Conservation (phyloP, 345 rosid genomes). For the Arabidopsis thaliana region TAIR10.1 NC_003071.7:13546501-13547000, state of each 20-base stretch:
- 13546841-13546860: conserved; percentile 27
- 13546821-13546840: conserved; percentile 42
- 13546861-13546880: conserved; percentile 42
- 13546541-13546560: neutral
- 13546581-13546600: neutral
- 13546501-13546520: neutral
- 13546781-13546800: conserved; percentile 8
- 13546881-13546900: conserved; percentile 40
- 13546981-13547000: neutral
- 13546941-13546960: neutral
- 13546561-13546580: neutral
- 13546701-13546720: conserved; percentile 11
- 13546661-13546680: neutral
- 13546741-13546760: neutral
- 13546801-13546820: conserved; percentile 40
- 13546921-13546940: conserved; percentile 24
- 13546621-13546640: neutral
- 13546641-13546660: neutral
- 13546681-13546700: neutral
- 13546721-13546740: neutral
- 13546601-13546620: neutral
- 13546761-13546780: conserved; percentile 1
- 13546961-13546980: neutral
- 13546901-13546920: conserved; percentile 9
- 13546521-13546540: neutral